Evolutionary conservation across 306 rosid species (phyloP).

Genomic region (Gynostemma pentaphyllum): DNA sequence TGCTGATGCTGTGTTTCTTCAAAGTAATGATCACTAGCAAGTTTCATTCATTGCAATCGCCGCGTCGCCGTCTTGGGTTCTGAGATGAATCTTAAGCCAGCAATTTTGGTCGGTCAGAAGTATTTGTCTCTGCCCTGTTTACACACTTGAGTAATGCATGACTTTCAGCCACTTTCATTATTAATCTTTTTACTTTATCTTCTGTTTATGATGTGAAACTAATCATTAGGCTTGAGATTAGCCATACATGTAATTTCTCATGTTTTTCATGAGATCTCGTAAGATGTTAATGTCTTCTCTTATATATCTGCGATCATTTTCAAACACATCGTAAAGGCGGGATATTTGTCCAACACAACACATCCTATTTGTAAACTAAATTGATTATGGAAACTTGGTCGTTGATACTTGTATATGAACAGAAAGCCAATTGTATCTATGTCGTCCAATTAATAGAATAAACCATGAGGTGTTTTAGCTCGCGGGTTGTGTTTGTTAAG

Average conservation of each 20-base stretch:
- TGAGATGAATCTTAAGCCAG: not conserved
- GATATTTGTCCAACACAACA: too few relatives aligned
- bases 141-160: not conserved
- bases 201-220: not conserved
- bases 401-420: not conserved
- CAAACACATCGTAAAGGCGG: too few relatives aligned
- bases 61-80: not conserved
- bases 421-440: too few relatives aligned
- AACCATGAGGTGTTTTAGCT: too few relatives aligned
- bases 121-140: slow-evolving; percentile 1
- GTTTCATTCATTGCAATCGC: not conserved
- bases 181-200: not conserved
- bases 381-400: not conserved
- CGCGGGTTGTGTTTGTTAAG: too few relatives aligned
- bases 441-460: too few relatives aligned
- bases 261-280: too few relatives aligned
- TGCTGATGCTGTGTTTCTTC: too few relatives aligned
- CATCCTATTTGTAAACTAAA: slow-evolving; percentile 1
- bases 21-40: not conserved
- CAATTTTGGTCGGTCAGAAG: not conserved
- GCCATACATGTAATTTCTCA: not conserved
- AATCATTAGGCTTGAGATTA: not conserved
- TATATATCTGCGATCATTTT: too few relatives aligned
- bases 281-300: too few relatives aligned
- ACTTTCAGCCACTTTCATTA: not conserved